Conservation (phyloP, 495 filamentous ascomycete species). For the Cladorrhinum samala region DNA sequence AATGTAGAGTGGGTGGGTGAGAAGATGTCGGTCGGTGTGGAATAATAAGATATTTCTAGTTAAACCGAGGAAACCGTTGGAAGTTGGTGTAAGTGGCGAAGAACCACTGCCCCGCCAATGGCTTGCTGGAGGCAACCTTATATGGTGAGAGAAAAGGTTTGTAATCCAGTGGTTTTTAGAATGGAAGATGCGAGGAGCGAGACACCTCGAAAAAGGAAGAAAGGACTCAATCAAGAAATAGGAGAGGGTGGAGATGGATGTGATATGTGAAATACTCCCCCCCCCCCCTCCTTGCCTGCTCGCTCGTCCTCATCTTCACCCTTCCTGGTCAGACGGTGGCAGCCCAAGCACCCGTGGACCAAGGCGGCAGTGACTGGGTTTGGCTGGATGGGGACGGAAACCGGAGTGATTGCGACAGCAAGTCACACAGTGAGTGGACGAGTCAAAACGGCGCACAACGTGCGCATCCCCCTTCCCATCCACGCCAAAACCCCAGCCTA, state of each 20-base stretch:
- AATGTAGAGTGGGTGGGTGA: background rate
- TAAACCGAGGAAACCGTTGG: background rate
- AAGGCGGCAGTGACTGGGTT: too few relatives aligned
- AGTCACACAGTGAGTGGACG: constrained; percentile 15
- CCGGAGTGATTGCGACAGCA: constrained; percentile 20
- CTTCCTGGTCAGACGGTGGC: too few relatives aligned
- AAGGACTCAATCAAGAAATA: constrained; percentile 5
- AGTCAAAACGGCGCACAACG: constrained; percentile 18
- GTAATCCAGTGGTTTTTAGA: too few relatives aligned
- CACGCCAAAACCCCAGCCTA: background rate
- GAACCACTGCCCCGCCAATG: background rate
- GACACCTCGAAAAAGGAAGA: background rate
- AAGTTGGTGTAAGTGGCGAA: background rate
- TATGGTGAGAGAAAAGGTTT: too few relatives aligned
- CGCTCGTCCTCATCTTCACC: too few relatives aligned
- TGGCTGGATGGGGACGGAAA: too few relatives aligned
- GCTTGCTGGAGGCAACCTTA: too few relatives aligned
- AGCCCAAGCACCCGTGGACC: too few relatives aligned
- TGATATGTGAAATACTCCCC: constrained; percentile 18
- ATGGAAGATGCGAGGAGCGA: too few relatives aligned
- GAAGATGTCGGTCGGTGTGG: too few relatives aligned
- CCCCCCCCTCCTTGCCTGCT: constrained; percentile 6
- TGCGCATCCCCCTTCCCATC: constrained; percentile 9
- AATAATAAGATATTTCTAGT: too few relatives aligned
- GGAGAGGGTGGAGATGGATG: constrained; percentile 5